Evolutionary conservation across 306 rosid genomes (phyloP).

Genomic region (Pachyrhizus erosus): DNA sequence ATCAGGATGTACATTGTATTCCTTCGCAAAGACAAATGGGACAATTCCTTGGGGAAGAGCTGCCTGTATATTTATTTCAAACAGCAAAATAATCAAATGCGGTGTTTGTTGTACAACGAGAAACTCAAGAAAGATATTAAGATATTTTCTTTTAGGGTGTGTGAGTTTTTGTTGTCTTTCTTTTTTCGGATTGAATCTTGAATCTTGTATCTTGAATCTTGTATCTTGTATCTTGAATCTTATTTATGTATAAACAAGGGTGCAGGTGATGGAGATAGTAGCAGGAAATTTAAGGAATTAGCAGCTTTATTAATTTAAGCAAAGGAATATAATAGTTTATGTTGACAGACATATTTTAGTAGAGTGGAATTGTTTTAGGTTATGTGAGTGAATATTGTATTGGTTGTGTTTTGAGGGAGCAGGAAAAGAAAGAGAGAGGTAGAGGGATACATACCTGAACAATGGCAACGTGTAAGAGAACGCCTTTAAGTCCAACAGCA

Average conservation of each 20-base stretch:
- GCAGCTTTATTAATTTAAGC: neutral
- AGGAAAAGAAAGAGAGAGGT: constrained; percentile 18
- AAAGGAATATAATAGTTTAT: constrained; percentile 51
- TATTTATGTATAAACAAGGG: neutral
- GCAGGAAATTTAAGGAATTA: constrained; percentile 3
- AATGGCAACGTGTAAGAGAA: too few species aligned
- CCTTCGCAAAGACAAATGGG: constrained; percentile 97
- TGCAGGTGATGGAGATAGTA: neutral
- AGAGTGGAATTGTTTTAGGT: constrained; percentile 28
- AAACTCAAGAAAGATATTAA: constrained; percentile 20
- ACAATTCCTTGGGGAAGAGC: constrained; percentile 99
- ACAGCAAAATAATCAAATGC: constrained; percentile 39
- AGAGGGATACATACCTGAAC: constrained; percentile 63
- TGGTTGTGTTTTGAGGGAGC: constrained; percentile 57
- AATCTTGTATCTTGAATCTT: too few species aligned
- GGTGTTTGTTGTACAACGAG: constrained; percentile 42
- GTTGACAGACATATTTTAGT: constrained; percentile 30
- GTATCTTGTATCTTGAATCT: too few species aligned
- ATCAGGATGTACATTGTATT: constrained; percentile 89
- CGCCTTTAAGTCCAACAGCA: too few species aligned
- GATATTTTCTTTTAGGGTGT: neutral
- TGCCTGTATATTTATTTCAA: constrained; percentile 67
- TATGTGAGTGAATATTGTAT: constrained; percentile 32
- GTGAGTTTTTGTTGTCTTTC: neutral
- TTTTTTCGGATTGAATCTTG: neutral